Evolutionary conservation across 2,329 filamentous ascomycete species (phyloP).

Genomic region (Alternaria hordeiaustralica): DNA sequence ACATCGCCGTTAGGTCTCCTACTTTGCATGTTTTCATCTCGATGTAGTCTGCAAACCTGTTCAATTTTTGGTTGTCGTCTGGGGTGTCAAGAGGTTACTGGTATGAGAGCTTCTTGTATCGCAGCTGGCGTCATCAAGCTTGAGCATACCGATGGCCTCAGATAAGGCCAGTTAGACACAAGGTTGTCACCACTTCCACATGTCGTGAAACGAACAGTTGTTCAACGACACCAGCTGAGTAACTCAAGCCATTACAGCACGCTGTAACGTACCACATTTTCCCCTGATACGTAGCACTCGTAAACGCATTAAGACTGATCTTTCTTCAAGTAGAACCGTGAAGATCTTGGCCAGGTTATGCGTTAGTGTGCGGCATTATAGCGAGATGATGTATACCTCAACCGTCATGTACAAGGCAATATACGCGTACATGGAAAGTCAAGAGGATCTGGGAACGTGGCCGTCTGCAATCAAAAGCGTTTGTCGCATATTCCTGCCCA

Average conservation of each 20-base stretch:
- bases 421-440: background rate
- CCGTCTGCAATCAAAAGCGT: background rate
- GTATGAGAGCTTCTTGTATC: background rate
- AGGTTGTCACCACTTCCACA: background rate
- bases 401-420: background rate
- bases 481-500: background rate
- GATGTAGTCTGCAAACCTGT: background rate
- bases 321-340: background rate
- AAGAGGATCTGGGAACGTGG: background rate
- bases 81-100: background rate
- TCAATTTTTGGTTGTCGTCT: background rate
- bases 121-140: background rate
- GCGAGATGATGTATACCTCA: background rate
- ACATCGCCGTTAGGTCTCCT: background rate
- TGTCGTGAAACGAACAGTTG: slow-evolving; percentile 12
- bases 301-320: background rate
- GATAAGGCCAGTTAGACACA: background rate
- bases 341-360: background rate
- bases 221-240: slow-evolving; percentile 4
- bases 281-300: background rate
- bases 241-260: slow-evolving; percentile 10
- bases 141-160: background rate
- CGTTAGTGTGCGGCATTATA: background rate
- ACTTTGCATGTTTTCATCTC: background rate
- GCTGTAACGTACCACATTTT: slow-evolving; percentile 13